Base-by-base conservation (phyloP, 1,139 yeast species). In the Pichia sp. region DNA sequence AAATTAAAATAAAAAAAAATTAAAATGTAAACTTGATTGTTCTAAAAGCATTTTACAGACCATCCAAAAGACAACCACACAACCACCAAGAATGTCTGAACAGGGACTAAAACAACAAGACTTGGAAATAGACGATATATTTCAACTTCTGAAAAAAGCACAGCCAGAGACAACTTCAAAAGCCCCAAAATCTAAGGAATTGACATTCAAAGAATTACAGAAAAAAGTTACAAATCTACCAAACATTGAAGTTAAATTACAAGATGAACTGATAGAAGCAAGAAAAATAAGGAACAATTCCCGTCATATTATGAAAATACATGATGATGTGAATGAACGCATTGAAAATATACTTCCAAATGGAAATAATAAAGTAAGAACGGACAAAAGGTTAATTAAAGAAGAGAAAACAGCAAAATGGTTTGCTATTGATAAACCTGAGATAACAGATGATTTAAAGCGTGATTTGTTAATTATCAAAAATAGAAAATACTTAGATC, bases 401-500 rank as follows among this genome's bases (percentile, higher is more conserved):
- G 56, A 51, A 27, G 40, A 47, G 83, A 53, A 41, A 12, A 49
- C 59, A 0, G 66, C 69, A 35, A 71, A 81, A 53, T 92, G 97
- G 97, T 92, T 89, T 63, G 74, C 82, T 52, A 76, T 92, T 78
- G 86, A 87, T 41, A 82, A 80, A 55, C 82, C 86, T 2, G 96
- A 87, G 58, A 67, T 89, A 55, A 86, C 95, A 0, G 79, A 84
- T 2, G 76, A 75, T 42, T 64, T 86, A 30, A 85, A 84, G 60
- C 74, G 96, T 51, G 97, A 92, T 65, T 66, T 94, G 58, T 73
- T 80, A 62, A 69, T 92, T 30, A 73, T 92, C 50, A 83, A 87
- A 61, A 87, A 90, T 71, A 80, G 98, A 67, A 82, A 85, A 53
- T 96, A 92, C 20, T 74, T 92, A 55, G 98, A 92, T 63, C 97